A percentile compares a stretch with the other conserved stretches of the same genome.
Conservation (phyloP, 2,329 filamentous ascomycete genomes). For the Penicillium sp. region DNA sequence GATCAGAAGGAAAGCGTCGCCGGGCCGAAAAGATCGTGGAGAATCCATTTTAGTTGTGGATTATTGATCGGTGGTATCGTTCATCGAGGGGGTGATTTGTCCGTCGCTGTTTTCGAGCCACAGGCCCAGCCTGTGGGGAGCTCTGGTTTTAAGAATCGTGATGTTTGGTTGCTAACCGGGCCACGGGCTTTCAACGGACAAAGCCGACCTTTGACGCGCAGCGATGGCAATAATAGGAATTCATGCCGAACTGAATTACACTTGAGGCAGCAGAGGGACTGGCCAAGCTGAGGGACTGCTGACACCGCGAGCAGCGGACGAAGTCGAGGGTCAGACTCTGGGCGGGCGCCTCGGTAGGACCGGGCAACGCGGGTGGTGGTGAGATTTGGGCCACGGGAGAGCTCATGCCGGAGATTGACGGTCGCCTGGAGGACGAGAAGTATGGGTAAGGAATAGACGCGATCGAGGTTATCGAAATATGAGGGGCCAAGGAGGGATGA, state of each 20-base stretch:
- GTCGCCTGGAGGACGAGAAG: background rate
- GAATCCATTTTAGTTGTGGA: background rate
- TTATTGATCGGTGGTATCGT: background rate
- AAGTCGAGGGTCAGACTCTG: slow-evolving; percentile 37
- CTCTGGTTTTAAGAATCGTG: background rate
- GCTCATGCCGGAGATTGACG: slow-evolving; percentile 33
- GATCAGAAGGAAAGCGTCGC: background rate
- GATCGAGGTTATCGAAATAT: background rate
- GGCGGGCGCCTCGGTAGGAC: slow-evolving; percentile 27
- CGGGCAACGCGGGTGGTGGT: slow-evolving; percentile 27
- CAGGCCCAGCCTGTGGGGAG: slow-evolving; percentile 3
- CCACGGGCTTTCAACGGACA: slow-evolving; percentile 34
- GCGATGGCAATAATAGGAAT: slow-evolving; percentile 52
- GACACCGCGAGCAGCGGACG: slow-evolving; percentile 52
- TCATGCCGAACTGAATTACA: slow-evolving; percentile 51
- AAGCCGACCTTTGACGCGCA: slow-evolving; percentile 50
- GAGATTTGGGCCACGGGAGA: slow-evolving; percentile 40
- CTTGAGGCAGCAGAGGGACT: slow-evolving; percentile 35
- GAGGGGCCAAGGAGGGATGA: background rate
- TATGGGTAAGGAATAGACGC: background rate
- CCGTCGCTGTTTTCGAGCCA: background rate
- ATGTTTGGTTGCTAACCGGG: background rate
- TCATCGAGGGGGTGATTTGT: background rate
- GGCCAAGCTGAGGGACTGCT: slow-evolving; percentile 49
- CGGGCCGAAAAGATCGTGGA: background rate